These are phyloP conservation scores for Parmelia sp. DNA, from an alignment of 495 filamentous ascomycete genomes.

Conservation along the genomic window DNA sequence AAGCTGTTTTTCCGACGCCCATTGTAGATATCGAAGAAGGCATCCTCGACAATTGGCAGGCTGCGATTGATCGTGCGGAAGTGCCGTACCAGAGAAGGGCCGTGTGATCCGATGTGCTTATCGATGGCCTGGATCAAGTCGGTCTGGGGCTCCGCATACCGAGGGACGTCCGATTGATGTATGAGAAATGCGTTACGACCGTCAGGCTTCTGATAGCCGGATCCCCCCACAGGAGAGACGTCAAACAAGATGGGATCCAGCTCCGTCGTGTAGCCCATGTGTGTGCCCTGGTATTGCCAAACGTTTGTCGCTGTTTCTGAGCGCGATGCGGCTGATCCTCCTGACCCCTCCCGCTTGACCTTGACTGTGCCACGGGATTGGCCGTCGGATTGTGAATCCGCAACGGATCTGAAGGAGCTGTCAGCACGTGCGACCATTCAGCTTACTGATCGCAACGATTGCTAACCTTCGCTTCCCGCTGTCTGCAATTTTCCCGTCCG, in stretches of 20 bases:
- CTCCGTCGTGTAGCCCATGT: conserved; percentile 50
- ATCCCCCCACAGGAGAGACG: conserved; percentile 41
- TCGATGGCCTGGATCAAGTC: conserved; percentile 76
- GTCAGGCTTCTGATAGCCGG: conserved; percentile 62
- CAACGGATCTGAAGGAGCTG: conserved; percentile 8
- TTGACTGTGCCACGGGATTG: conserved; percentile 23
- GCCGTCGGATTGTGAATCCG: conserved; percentile 14
- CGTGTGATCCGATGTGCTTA: conserved; percentile 73
- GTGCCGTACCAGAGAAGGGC: conserved; percentile 70
- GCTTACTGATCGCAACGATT: background rate
- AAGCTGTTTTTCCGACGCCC: conserved; percentile 63
- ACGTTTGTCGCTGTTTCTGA: conserved; percentile 35
- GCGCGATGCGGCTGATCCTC: conserved; percentile 28
- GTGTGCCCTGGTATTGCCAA: conserved; percentile 44
- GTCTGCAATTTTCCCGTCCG: conserved; percentile 31
- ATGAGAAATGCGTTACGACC: conserved; percentile 79
- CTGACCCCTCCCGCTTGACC: conserved; percentile 26
- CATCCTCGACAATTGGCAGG: conserved; percentile 83
- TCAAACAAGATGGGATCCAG: conserved; percentile 47
- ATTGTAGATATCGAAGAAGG: conserved; percentile 81
- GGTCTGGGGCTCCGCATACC: conserved; percentile 38
- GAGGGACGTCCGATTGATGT: conserved; percentile 39
- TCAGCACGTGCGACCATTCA: background rate
- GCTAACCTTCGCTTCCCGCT: conserved; percentile 43
- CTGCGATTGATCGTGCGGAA: conserved; percentile 89